Evolutionary conservation across 768 basidiomycete genomes (phyloP).

Genomic region (Myochromella boudieri): DNA sequence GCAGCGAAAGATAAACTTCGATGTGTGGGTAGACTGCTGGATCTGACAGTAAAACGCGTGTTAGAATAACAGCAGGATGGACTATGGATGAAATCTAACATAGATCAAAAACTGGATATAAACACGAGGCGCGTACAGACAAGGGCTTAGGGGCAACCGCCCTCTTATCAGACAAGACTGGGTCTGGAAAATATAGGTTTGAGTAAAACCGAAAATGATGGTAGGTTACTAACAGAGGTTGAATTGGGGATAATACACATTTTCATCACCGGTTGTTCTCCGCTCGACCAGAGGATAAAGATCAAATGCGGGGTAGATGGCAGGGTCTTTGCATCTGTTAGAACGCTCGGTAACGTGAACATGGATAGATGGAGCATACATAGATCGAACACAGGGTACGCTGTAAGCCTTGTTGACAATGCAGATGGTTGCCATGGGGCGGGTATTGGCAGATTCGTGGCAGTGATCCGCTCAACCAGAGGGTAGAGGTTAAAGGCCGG

Average conservation of each 20-base stretch:
- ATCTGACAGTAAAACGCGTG: slow-evolving; percentile 27
- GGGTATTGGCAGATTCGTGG: background rate
- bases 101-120: slow-evolving; percentile 12
- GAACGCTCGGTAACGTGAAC: background rate
- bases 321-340: slow-evolving; percentile 22
- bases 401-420: background rate
- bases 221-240: slow-evolving; percentile 5
- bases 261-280: background rate
- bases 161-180: background rate
- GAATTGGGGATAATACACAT: slow-evolving; percentile 4
- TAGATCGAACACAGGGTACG: slow-evolving; percentile 10
- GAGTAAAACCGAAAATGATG: background rate
- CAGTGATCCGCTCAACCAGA: background rate
- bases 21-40: slow-evolving; percentile 30
- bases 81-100: slow-evolving; percentile 1
- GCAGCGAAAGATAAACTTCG: slow-evolving; percentile 20
- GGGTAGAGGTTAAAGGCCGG: slow-evolving; percentile 40
- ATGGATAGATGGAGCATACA: background rate
- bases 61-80: background rate
- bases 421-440: background rate
- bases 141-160: background rate
- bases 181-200: background rate
- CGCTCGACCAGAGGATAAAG: slow-evolving; percentile 29
- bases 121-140: slow-evolving; percentile 3
- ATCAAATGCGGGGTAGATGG: slow-evolving; percentile 35